phyloP scores from a whole-genome alignment of 2,329 filamentous ascomycete genomes.

The Penicillium janthinellum region DNA sequence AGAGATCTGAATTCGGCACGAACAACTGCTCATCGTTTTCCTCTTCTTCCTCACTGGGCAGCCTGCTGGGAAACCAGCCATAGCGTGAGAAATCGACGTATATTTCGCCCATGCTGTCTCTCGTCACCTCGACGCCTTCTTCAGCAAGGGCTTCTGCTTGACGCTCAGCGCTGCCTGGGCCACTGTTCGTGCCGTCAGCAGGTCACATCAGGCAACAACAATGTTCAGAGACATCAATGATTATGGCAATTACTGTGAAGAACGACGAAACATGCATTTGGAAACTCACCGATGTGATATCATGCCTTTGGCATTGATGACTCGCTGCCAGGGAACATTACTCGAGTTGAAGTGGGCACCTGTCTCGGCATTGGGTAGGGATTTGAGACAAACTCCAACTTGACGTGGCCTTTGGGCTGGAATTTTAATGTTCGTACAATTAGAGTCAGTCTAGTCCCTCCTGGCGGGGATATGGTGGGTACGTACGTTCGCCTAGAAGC shows the following conservation, averaged over 20 bases:
- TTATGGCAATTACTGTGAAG: background rate
- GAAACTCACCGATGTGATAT: constrained; percentile 75
- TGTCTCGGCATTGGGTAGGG: constrained; percentile 63
- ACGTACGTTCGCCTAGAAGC: constrained; percentile 62
- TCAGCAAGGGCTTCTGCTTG: constrained; percentile 45
- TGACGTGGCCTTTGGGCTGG: constrained; percentile 74
- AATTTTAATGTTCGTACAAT: background rate
- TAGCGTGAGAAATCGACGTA: constrained; percentile 45
- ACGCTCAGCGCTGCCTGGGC: constrained; percentile 45
- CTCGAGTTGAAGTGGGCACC: constrained; percentile 64
- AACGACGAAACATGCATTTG: background rate
- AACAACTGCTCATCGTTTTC: constrained; percentile 9
- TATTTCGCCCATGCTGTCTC: constrained; percentile 48
- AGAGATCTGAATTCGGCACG: background rate
- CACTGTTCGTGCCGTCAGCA: constrained; percentile 30
- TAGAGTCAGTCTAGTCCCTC: background rate
- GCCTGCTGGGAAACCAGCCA: constrained; percentile 54
- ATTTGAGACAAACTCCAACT: constrained; percentile 87
- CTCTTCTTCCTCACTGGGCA: constrained; percentile 50
- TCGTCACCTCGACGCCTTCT: constrained; percentile 47
- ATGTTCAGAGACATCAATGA: too few species aligned
- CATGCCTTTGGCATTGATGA: constrained; percentile 82
- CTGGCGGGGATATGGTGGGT: constrained; percentile 28
- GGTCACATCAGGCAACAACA: background rate
- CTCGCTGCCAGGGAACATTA: constrained; percentile 92